Evolutionary conservation across 257 asterid species (phyloP).

Genomic region (Cynanchum wilfordii): DNA sequence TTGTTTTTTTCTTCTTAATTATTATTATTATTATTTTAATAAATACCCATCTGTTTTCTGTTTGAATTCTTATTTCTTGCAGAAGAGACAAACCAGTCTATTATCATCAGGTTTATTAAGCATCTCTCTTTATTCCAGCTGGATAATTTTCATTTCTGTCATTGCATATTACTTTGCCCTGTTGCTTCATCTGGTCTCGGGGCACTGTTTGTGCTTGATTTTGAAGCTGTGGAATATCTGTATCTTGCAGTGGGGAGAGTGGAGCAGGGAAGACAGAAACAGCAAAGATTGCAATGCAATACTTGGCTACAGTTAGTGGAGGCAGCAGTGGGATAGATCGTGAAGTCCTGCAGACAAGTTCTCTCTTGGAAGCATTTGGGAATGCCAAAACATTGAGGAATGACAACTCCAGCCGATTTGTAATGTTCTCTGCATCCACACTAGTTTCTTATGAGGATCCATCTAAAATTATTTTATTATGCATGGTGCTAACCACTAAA

Average conservation of each 20-base stretch:
- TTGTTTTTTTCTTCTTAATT: background rate
- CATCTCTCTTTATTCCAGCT: slow-evolving; percentile 17
- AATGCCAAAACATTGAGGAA: slow-evolving; percentile 85
- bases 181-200: slow-evolving; percentile 5
- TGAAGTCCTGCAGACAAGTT: slow-evolving; percentile 70
- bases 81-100: slow-evolving; percentile 79
- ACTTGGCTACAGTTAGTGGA: slow-evolving; percentile 77
- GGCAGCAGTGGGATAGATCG: slow-evolving; percentile 59
- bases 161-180: slow-evolving; percentile 4
- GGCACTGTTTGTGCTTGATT: slow-evolving; percentile 9
- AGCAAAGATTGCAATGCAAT: slow-evolving; percentile 74
- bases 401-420: slow-evolving; percentile 92
- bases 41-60: slow-evolving; percentile 16
- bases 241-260: slow-evolving; percentile 77
- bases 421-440: slow-evolving; percentile 37
- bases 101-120: slow-evolving; percentile 72
- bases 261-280: slow-evolving; percentile 99
- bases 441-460: slow-evolving; percentile 4
- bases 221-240: slow-evolving; percentile 6
- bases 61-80: slow-evolving; percentile 34
- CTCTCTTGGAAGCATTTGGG: slow-evolving; percentile 90
- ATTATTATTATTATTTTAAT: slow-evolving; percentile 2
- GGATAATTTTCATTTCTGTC: slow-evolving; percentile 11
- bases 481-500: background rate
- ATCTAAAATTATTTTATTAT: background rate